Percentiles rank a stretch among this genome's conserved stretches.
phyloP scores from a whole-genome alignment of 73 alveolate species.

The Paramecium octaurelia region DNA sequence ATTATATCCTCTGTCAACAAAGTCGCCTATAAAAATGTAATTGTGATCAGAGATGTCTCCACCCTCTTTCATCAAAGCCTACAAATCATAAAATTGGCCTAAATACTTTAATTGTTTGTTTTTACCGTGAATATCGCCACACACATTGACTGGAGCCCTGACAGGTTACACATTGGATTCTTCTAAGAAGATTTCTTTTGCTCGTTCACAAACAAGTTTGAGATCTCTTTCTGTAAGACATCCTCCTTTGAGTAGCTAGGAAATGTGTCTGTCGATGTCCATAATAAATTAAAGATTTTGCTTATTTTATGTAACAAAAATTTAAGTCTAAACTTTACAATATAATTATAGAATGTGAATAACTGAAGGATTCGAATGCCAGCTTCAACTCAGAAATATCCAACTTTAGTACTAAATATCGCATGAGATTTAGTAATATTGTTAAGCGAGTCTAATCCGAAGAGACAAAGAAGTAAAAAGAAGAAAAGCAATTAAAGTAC shows the following conservation, averaged over 20 bases:
- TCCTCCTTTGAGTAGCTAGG: slow-evolving; percentile 24
- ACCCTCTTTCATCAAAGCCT: slow-evolving; percentile 60
- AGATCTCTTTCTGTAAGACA: slow-evolving; percentile 76
- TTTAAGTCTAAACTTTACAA: not conserved
- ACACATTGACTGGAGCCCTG: slow-evolving; percentile 77
- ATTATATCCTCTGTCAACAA: slow-evolving; percentile 81
- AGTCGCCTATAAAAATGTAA: slow-evolving; percentile 79
- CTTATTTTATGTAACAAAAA: not conserved
- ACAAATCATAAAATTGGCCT: slow-evolving; percentile 64
- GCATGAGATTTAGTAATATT: not conserved
- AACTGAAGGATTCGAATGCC: not conserved
- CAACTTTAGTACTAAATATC: not conserved
- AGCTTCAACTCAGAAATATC: not conserved
- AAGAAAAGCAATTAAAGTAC: not conserved
- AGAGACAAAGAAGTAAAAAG: not conserved
- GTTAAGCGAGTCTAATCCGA: not conserved
- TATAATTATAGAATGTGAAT: not conserved
- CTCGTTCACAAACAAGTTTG: slow-evolving; percentile 73
- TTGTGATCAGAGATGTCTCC: slow-evolving; percentile 82
- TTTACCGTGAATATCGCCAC: slow-evolving; percentile 85
- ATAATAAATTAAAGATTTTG: not conserved
- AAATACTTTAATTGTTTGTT: not conserved
- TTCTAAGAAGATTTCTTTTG: slow-evolving; percentile 74
- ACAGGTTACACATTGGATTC: slow-evolving; percentile 70
- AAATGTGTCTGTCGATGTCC: slow-evolving; percentile 45